A percentile compares a stretch with the other conserved stretches of the same genome.
Conservation (phyloP, 305 asterid genomes). For the Rubia tinctorum region DNA sequence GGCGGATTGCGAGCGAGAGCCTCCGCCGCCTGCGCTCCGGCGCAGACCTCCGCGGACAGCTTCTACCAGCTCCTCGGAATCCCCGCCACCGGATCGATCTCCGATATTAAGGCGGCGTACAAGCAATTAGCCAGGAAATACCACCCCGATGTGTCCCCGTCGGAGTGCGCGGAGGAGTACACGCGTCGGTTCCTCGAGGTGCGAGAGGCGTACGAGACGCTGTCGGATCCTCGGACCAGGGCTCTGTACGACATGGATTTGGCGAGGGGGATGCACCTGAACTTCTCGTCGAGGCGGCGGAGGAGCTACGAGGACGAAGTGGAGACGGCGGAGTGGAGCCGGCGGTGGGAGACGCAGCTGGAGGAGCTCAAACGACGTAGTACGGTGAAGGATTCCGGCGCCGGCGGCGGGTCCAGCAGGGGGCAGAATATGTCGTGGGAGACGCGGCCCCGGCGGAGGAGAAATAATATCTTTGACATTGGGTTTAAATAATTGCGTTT, state of each 20-base stretch:
- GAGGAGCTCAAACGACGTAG: slow-evolving; percentile 30
- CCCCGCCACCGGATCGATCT: slow-evolving; percentile 26
- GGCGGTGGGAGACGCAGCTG: slow-evolving; percentile 40
- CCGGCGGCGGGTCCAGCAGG: background rate
- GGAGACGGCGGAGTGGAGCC: slow-evolving; percentile 31
- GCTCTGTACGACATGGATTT: slow-evolving; percentile 49
- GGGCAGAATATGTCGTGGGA: slow-evolving; percentile 43
- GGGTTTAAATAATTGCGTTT: slow-evolving; percentile 10
- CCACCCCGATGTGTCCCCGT: slow-evolving; percentile 74
- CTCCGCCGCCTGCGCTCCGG: slow-evolving; percentile 17
- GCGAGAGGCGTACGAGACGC: slow-evolving; percentile 59
- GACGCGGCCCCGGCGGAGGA: slow-evolving; percentile 34
- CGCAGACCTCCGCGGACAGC: slow-evolving; percentile 23
- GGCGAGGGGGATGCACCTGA: slow-evolving; percentile 22
- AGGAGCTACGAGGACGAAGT: slow-evolving; percentile 24
- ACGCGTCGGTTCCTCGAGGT: slow-evolving; percentile 53
- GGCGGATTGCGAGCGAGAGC: slow-evolving; percentile 8
- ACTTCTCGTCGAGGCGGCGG: slow-evolving; percentile 20
- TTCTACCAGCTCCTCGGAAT: slow-evolving; percentile 58
- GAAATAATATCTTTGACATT: slow-evolving; percentile 4
- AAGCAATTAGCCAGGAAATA: slow-evolving; percentile 52
- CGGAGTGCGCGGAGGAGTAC: slow-evolving; percentile 50
- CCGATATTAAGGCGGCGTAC: slow-evolving; percentile 59
- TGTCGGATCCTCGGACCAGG: slow-evolving; percentile 41
- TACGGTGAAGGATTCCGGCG: slow-evolving; percentile 14